Evolutionary conservation across 345 rosid species (phyloP), one percentile per base, ranked within the genome.

Genomic region (Lumnitzera racemosa): DNA sequence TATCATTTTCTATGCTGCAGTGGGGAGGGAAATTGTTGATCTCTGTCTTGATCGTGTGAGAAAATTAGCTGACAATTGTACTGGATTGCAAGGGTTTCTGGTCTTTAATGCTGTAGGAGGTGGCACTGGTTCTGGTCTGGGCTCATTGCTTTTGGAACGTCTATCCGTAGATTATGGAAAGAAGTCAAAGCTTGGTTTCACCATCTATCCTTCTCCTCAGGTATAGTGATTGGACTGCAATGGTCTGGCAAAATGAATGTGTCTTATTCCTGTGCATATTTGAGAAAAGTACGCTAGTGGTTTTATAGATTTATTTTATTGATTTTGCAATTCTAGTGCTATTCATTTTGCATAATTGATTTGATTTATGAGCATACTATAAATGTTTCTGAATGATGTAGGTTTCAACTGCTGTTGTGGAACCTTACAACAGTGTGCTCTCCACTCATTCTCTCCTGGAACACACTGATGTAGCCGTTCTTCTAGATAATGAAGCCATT

Each of bases 331-430:
- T 5, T 36, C 9, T 4, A 36, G 7, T 36, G 7, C 43, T 5
- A 9, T 36, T 36, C 43, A 36, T 36, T 36, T 36, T 36, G 43
- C 43, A 36, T 36, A 36, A n/a, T 12, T 12, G 29, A 27, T 24
- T 16, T 0, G 29, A 27, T 24, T 16, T 0, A 60, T 13, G 43
- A 23, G 10, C 27, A 5, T 8, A 5, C 31, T 2, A 27, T 27
- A 27, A 27, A 31, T n/a, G 14, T 61, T 62, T 53, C 46, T 27
- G 13, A 43, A 63, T 65, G 55, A n/a, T 62, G 67, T 75, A 88
- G 91, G 96, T 85, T 66, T 88, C 96, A 51, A 88, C 91, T 31
- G 86, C 90, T 10, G 88, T 88, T 56, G 96, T 88, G 41, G 96
- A 88, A 67, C 91, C 91, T 47, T 88, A 88, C 78, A 88, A 88